Conservation (phyloP, 768 basidiomycete genomes). For the Lactarius evosmus region DNA sequence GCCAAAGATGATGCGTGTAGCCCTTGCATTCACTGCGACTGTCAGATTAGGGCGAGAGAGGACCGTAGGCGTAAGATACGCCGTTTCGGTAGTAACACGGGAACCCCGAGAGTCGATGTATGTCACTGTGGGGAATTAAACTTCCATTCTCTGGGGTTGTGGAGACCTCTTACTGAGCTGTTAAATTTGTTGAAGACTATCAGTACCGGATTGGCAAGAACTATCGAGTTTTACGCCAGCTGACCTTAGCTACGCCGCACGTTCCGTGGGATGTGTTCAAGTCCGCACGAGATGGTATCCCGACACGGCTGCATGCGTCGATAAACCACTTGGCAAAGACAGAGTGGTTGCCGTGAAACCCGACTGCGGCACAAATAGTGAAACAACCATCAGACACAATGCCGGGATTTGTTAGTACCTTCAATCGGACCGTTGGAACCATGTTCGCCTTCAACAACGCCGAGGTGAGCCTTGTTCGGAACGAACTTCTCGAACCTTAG, state of each 20-base stretch:
- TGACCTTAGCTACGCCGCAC: constrained; percentile 57
- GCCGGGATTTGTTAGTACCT: constrained; percentile 23
- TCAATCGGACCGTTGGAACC: constrained; percentile 56
- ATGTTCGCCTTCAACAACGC: constrained; percentile 44
- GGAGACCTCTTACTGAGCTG: constrained; percentile 33
- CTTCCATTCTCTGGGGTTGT: not conserved
- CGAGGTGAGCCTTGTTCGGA: constrained; percentile 48
- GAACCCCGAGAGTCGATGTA: constrained; percentile 52
- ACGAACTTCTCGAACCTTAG: constrained; percentile 61
- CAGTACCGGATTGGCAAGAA: not conserved
- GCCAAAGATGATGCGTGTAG: constrained; percentile 54
- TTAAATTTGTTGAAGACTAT: not conserved
- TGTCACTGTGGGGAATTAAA: constrained; percentile 49
- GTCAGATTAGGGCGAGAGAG: constrained; percentile 63
- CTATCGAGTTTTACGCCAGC: constrained; percentile 24
- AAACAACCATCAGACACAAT: not conserved
- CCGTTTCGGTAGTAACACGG: constrained; percentile 61
- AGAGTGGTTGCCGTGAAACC: constrained; percentile 52
- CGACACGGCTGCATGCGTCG: constrained; percentile 47
- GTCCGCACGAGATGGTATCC: constrained; percentile 52
- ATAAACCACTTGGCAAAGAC: constrained; percentile 50
- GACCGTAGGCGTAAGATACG: constrained; percentile 64
- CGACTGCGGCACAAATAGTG: constrained; percentile 37
- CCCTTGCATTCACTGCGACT: constrained; percentile 53
- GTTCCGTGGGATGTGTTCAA: constrained; percentile 57